A percentile compares a stretch with the other conserved stretches of the same genome.
phyloP scores from a whole-genome alignment of 768 basidiomycete genomes.

The Phanerodontia chrysosporium region DNA sequence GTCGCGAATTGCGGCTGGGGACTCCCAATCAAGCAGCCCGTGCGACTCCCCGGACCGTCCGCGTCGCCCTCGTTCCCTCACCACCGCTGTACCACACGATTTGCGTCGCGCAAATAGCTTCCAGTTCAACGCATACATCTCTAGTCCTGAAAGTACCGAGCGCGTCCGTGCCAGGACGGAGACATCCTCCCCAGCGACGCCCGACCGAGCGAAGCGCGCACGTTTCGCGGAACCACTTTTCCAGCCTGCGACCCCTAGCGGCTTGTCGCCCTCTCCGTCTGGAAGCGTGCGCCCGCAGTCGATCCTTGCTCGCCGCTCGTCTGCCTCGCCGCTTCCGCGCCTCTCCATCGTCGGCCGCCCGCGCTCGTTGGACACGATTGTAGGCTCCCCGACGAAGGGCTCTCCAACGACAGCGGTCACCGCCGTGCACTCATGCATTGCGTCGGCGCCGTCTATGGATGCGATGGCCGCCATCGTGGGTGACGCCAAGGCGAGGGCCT shows the following conservation, averaged over 20 bases:
- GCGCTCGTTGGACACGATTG: neutral
- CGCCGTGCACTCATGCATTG: neutral
- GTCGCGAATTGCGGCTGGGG: no score
- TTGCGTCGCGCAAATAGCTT: neutral
- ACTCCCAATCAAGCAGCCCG: no score
- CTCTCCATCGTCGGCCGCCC: neutral
- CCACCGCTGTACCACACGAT: neutral
- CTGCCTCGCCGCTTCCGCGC: neutral
- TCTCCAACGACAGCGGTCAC: neutral
- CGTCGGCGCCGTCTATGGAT: neutral
- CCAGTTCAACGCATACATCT: neutral
- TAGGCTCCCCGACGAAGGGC: neutral
- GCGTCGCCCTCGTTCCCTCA: neutral
- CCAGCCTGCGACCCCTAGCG: neutral
- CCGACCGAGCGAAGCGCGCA: neutral
- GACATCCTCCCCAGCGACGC: neutral
- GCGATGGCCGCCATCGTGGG: neutral
- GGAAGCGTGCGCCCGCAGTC: neutral
- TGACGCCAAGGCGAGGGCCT: neutral
- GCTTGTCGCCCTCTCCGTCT: neutral
- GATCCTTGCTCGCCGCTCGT: neutral
- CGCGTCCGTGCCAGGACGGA: neutral
- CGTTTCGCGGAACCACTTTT: neutral
- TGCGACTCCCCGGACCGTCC: neutral
- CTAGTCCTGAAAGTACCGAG: neutral